Evolutionary conservation across 306 rosid species (phyloP).

Genomic region (Ormosia semicastrata): DNA sequence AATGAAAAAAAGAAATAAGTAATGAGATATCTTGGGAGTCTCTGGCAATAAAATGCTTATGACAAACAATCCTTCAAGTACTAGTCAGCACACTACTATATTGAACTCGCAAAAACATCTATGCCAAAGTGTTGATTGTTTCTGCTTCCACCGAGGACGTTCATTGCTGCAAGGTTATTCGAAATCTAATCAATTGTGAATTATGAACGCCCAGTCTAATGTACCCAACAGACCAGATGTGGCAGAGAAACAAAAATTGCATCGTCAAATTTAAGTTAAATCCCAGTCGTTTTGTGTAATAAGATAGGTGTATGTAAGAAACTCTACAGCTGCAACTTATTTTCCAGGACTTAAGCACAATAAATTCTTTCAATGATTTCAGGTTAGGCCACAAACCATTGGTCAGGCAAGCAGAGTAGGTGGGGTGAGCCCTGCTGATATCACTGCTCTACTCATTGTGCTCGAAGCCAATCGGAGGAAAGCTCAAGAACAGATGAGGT

Average conservation of each 20-base stretch:
- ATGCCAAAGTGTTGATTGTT: neutral
- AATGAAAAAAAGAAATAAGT: neutral
- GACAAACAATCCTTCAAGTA: neutral
- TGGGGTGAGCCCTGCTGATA: conserved; percentile 97
- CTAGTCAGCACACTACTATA: neutral
- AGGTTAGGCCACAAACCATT: conserved; percentile 62
- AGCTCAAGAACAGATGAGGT: conserved; percentile 62
- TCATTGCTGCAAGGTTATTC: neutral
- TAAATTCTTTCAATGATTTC: conserved; percentile 21
- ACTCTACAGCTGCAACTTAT: neutral
- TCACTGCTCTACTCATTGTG: conserved; percentile 84
- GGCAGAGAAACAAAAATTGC: neutral
- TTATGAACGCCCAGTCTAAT: neutral
- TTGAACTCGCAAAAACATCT: neutral
- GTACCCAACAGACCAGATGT: neutral
- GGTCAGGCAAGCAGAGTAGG: conserved; percentile 99
- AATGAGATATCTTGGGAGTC: neutral
- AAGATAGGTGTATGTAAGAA: neutral
- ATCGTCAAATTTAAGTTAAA: neutral
- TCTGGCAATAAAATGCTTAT: neutral
- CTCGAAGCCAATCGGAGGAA: conserved; percentile 75
- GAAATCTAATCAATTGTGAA: too few relatives aligned
- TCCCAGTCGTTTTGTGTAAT: neutral
- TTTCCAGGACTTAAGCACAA: neutral
- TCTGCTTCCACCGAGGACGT: neutral